Percentiles rank a stretch among this genome's conserved stretches.
Conservation (phyloP, 345 rosid species). For the Acer negundo region DNA sequence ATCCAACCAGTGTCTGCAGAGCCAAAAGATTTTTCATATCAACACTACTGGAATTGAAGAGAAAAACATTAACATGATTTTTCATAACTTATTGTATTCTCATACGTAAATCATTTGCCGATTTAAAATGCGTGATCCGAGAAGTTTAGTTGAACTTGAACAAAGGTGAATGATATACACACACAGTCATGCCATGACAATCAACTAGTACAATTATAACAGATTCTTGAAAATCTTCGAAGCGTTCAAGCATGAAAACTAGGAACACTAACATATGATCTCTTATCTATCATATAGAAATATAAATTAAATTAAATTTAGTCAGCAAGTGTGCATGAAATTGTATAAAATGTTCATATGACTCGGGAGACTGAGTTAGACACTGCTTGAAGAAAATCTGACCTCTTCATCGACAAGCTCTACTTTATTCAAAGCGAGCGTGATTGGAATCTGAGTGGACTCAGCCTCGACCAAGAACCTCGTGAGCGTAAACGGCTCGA, state of each 20-base stretch:
- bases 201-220: not conserved
- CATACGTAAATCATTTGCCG: no score
- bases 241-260: not conserved
- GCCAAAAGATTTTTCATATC: slow-evolving; percentile 4
- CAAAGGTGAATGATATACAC: not conserved
- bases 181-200: not conserved
- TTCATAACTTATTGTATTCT: no score
- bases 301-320: not conserved
- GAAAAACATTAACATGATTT: not conserved
- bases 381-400: not conserved
- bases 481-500: slow-evolving; percentile 76
- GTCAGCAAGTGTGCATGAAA: no score
- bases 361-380: not conserved
- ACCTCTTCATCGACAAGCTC: slow-evolving; percentile 79
- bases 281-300: not conserved
- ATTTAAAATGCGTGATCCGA: no score
- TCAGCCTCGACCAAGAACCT: slow-evolving; percentile 92
- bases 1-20: slow-evolving; percentile 56
- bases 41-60: not conserved
- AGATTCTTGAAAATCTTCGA: not conserved
- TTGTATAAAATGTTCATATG: not conserved
- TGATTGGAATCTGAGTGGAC: slow-evolving; percentile 74
- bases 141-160: not conserved
- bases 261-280: not conserved
- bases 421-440: slow-evolving; percentile 74